Evolutionary conservation across 2,329 filamentous ascomycete species (phyloP), one percentile per base, ranked within the genome.

Genomic region (Ophiocordyceps camponoti-leonardi): DNA sequence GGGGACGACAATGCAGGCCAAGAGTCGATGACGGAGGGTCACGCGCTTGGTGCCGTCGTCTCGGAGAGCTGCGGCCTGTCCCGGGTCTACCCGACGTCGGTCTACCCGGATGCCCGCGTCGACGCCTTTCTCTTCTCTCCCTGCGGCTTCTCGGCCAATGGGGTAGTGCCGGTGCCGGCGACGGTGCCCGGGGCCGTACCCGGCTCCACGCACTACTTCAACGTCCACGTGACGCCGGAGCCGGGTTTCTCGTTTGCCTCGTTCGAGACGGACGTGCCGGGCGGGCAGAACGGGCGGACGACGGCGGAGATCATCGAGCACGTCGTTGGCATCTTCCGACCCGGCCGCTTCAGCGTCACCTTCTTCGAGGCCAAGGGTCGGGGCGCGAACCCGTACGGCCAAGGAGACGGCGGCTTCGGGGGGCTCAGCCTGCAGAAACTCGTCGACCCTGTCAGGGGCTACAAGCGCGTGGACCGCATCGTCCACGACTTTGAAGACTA

Each of bases 401-500:
- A 58, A 55, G 57, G 65, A 52, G 54, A 68, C 55, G 63, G 68
- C 53, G 61, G 66, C 46, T 49, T 56, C 44, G 53, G 60, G 49
- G 49, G 55, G 48, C 54, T 58, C 51, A 58, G 66, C 48, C 54
- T 62, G 45, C 70, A 72, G 61, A 66, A 67, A 23, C 62, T 73
- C 13, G 82, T 88, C 67, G 88, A 96, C 56, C 71, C 72, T 44
- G 83, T 98, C 53, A 71, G 77, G 49, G 92, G 92, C 2, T 98
- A 98, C 61, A 77, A 83, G 49, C 78, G 92, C 19, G 76, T 95
- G 45, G 92, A 98, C 62, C 82, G 88, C 46, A 95, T 98, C 52
- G 86, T 98, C 44, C 92, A 98, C 62, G 88, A 96, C 57, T 81
- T 98, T 55, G 90, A 98, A 58, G 92, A 93, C 45, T 98, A 98